Base-by-base conservation (phyloP, 179 eudicot species). In the Actinidia arguta region DNA sequence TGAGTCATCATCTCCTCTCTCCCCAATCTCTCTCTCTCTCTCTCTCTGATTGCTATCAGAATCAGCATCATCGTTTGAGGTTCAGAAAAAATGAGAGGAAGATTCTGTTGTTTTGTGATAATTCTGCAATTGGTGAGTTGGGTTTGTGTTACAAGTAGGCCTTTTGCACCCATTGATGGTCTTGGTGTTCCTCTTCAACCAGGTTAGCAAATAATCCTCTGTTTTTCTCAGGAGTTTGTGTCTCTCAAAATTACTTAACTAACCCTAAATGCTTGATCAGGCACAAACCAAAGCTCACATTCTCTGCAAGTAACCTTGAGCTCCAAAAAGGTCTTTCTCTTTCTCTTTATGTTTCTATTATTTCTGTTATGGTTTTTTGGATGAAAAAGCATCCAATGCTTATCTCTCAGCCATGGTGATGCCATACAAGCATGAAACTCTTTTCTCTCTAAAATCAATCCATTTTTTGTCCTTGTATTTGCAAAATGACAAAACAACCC, bases 131-230 rank as follows among this genome's bases (percentile, higher is more conserved):
- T 94, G 52, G 46, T 91, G 75, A 82, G 86, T 82, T 88, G 89
- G 92, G 87, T 82, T 82, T 80, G 91, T 79, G 89, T 87, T 70
- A 83, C 88, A 70, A 86, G 91, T 84, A 92, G 92, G 81, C 87
- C 75, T 82, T 85, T 90, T 27, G 80, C 85, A 31, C 59, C 88
- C 71, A 81, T 79, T 88, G 79, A 73, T 82, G 82, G 48, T 78
- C 76, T 56, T 68, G 20, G 52, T 70, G 25, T 17, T 70, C 39
- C 55, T 27, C 39, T 47, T 27, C 81, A 69, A 74, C 55, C 87
- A 73, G 83, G 85, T 82, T 70, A 10, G 68, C 55, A 68, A 46
- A 27, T 3, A 74, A 12, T 4, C 22, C 24, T 4, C 46, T 68
- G 12, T 76, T 25, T 61, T 51, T 54, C 54, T 20, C 51, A 22